Base-by-base conservation (phyloP, 2,329 filamentous ascomycete species). In the Paecilomyces fulvus region DNA sequence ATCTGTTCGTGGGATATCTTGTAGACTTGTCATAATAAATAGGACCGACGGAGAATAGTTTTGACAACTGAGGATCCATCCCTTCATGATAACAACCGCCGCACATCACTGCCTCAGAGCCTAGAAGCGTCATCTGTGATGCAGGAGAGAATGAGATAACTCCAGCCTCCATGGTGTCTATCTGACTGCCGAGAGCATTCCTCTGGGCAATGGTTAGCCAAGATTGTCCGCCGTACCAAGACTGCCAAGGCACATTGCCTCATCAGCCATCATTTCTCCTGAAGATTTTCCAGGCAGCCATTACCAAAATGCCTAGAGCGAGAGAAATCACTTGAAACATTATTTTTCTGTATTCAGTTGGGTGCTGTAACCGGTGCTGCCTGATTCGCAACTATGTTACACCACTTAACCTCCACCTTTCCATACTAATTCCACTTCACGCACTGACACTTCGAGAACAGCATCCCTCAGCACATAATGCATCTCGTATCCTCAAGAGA, bases 401-500 rank as follows among this genome's bases (percentile, higher is more conserved):
- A 17, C 17, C 33, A 43, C 4, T 43, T 3, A 43, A 17, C 33
- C 33, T 9, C 12, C 6, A 3, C 10, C 12, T 43, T 12, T 43
- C 33, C 17, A 17, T 43, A 17, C 33, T 43, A 3, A 17, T 14
- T 43, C 12, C 3, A 12, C 33, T 43, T 12, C 17, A 14, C 12
- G 4, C 33, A 43, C 12, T 43, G 9, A 14, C 17, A 17, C 12
- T 17, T 6, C 12, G 4, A 5, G 17, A 21, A 21, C 21, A 21
- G 21, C 21, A 21, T 14, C 10, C 3, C 4, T 17, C 33, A 28
- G 25, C 25, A 28, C 33, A 43, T 43, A 50, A 69, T 69, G 67
- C 59, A 65, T 10, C 53, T 66, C 25, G 53, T 72, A 12, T 60
- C 63, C 51, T 55, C 65, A 23, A 58, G 69, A 56, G 64, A 64